These are phyloP conservation scores for Hypoxylon lienhwacheense DNA, from an alignment of 495 filamentous ascomycete genomes.

Conservation along the genomic window DNA sequence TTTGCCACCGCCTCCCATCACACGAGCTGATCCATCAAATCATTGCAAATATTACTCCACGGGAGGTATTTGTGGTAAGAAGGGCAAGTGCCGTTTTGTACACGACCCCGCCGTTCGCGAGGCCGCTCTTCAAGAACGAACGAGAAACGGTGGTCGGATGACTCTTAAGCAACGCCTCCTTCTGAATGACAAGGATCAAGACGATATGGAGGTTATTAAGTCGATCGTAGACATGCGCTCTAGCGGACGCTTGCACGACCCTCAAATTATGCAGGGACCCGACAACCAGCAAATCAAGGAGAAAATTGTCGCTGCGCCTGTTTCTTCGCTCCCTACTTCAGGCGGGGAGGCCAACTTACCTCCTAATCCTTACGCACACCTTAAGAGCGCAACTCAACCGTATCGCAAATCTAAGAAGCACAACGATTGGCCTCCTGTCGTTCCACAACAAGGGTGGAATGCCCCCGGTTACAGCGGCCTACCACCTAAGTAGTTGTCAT, in stretches of 20 bases:
- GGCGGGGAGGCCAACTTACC: slow-evolving; percentile 37
- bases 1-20: slow-evolving; percentile 46
- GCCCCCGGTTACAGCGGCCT: slow-evolving; percentile 13
- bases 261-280: slow-evolving; percentile 20
- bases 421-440: slow-evolving; percentile 19
- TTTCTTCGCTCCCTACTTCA: slow-evolving; percentile 36
- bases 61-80: slow-evolving; percentile 62
- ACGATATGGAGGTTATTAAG: slow-evolving; percentile 58
- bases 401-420: slow-evolving; percentile 29
- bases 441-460: slow-evolving; percentile 18
- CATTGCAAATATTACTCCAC: slow-evolving; percentile 65
- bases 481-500: slow-evolving; percentile 21
- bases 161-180: slow-evolving; percentile 58
- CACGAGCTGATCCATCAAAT: slow-evolving; percentile 54
- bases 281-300: slow-evolving; percentile 24
- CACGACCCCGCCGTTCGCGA: slow-evolving; percentile 57
- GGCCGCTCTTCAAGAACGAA: slow-evolving; percentile 55
- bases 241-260: slow-evolving; percentile 36
- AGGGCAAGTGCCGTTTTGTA: slow-evolving; percentile 66
- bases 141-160: slow-evolving; percentile 57
- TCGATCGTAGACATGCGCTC: slow-evolving; percentile 46
- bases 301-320: slow-evolving; percentile 5
- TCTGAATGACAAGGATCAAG: slow-evolving; percentile 60
- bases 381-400: slow-evolving; percentile 26
- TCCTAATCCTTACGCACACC: slow-evolving; percentile 35